Evolutionary conservation across 176 grass and related monocot species (phyloP).

Genomic region (Zoysia pacifica): DNA sequence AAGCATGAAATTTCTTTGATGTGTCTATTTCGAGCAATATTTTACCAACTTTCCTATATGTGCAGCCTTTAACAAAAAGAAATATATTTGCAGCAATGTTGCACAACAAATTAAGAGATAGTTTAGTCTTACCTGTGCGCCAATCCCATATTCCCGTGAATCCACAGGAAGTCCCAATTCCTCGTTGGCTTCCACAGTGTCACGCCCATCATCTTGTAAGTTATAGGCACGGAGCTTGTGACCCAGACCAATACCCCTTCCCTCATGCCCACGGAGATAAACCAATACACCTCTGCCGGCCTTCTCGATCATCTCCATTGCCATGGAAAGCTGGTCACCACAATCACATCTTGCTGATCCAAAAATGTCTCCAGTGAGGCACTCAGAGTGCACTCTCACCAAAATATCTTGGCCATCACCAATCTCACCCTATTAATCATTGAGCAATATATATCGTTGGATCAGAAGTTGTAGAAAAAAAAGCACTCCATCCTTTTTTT

Average conservation of each 20-base stretch:
- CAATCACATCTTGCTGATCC: slow-evolving; percentile 81
- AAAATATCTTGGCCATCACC: slow-evolving; percentile 80
- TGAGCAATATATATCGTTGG: background rate
- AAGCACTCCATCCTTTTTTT: too few species aligned
- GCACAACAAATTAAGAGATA: background rate
- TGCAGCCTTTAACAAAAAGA: background rate
- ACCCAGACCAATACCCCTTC: slow-evolving; percentile 71
- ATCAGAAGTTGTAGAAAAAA: slow-evolving; percentile 15
- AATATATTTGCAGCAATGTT: background rate
- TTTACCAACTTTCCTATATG: background rate
- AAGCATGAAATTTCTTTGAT: background rate
- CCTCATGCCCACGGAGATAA: slow-evolving; percentile 87
- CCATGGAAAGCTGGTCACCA: slow-evolving; percentile 68
- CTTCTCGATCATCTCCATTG: slow-evolving; percentile 86
- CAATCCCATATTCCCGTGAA: slow-evolving; percentile 79
- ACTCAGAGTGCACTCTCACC: slow-evolving; percentile 77
- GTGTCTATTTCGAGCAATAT: background rate
- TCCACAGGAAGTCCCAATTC: slow-evolving; percentile 75
- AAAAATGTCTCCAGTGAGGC: slow-evolving; percentile 82
- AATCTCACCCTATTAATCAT: slow-evolving; percentile 64
- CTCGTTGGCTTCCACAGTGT: slow-evolving; percentile 84
- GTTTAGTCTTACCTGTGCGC: slow-evolving; percentile 64
- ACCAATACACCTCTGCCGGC: slow-evolving; percentile 68
- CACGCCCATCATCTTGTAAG: slow-evolving; percentile 66
- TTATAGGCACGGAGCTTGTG: slow-evolving; percentile 84